Evolutionary conservation across 495 filamentous ascomycete species (phyloP).

Genomic region (Tetracladium marchalianum): DNA sequence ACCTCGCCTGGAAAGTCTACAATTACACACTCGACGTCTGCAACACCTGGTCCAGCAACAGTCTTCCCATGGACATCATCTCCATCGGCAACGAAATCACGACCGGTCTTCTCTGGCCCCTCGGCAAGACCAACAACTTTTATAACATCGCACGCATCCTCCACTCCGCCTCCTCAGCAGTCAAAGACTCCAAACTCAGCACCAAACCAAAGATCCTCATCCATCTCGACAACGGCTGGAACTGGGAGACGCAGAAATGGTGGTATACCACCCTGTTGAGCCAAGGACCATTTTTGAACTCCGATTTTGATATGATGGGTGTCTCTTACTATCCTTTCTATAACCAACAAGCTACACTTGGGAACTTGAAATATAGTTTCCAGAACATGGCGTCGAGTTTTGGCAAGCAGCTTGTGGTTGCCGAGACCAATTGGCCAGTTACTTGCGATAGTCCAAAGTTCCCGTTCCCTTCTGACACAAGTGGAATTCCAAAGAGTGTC

Average conservation of each 20-base stretch:
- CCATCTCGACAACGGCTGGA: conserved; percentile 63
- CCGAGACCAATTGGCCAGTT: conserved; percentile 60
- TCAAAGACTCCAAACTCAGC: conserved; percentile 49
- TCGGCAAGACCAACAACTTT: conserved; percentile 41
- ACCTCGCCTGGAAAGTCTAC: conserved; percentile 51
- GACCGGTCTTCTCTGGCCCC: conserved; percentile 52
- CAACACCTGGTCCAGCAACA: conserved; percentile 45
- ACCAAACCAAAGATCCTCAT: conserved; percentile 54
- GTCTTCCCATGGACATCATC: conserved; percentile 47
- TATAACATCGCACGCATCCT: conserved; percentile 50
- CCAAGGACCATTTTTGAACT: conserved; percentile 36
- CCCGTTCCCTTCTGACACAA: conserved; percentile 47
- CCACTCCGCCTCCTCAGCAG: conserved; percentile 49
- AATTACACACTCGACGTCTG: conserved; percentile 53
- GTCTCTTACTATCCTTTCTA: conserved; percentile 67
- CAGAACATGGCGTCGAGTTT: conserved; percentile 48
- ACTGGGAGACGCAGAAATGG: conserved; percentile 50
- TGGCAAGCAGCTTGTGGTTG: conserved; percentile 50
- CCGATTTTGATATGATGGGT: conserved; percentile 60
- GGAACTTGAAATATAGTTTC: conserved; percentile 43
- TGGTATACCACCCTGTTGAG: conserved; percentile 50
- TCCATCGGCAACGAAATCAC: conserved; percentile 66
- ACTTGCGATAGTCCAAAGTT: conserved; percentile 44
- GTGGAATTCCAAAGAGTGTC: conserved; percentile 45
- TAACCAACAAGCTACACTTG: conserved; percentile 41